Evolutionary conservation across 73 alveolate genomes (phyloP).

Genomic region (Paramecium biaurelia): DNA sequence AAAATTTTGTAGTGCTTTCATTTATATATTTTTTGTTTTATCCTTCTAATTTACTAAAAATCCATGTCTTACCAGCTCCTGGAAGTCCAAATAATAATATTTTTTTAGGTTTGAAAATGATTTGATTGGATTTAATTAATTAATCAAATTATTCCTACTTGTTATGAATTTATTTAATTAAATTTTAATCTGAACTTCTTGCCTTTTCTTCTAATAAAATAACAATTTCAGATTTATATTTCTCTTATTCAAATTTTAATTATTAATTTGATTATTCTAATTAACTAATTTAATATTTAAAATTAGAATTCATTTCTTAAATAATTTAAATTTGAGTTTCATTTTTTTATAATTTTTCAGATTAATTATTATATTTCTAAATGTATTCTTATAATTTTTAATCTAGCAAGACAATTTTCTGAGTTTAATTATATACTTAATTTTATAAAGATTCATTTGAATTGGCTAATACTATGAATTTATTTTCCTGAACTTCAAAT

Average conservation of each 20-base stretch:
- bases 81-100: background rate
- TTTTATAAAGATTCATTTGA: background rate
- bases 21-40: background rate
- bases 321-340: background rate
- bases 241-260: background rate
- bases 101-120: background rate
- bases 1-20: background rate
- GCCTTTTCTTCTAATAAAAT: background rate
- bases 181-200: background rate
- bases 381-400: background rate
- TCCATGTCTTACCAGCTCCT: background rate
- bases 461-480: background rate
- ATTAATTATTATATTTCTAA: background rate
- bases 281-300: background rate
- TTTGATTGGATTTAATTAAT: background rate
- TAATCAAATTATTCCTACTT: background rate
- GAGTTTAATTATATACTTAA: background rate
- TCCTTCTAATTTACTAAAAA: background rate
- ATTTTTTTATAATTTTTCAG: background rate
- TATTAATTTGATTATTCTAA: background rate
- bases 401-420: background rate
- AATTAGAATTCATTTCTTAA: background rate
- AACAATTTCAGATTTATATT: background rate
- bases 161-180: background rate
- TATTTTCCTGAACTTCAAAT: background rate